Percentiles rank a stretch among this genome's conserved stretches.
phyloP scores from a whole-genome alignment of 2,329 filamentous ascomycete species.

The Calonectria hongkongensis region DNA sequence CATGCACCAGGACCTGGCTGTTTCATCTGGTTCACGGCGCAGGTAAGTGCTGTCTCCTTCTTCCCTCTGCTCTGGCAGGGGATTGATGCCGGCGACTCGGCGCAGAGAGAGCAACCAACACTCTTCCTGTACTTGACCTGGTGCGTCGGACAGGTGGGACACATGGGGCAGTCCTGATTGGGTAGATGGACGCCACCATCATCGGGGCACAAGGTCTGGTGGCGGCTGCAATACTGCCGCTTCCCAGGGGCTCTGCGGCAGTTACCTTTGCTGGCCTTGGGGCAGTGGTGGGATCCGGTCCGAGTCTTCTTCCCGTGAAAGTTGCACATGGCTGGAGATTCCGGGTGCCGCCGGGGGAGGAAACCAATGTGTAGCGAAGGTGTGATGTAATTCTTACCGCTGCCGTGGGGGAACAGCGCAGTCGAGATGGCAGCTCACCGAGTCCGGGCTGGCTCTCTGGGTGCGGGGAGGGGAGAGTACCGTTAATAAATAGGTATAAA shows the following conservation, averaged over 20 bases:
- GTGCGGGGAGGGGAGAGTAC: not conserved
- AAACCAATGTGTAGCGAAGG: not conserved
- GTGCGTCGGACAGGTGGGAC: slow-evolving; percentile 30
- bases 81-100: not conserved
- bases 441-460: too few relatives aligned
- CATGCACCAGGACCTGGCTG: not conserved
- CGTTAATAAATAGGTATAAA: not conserved
- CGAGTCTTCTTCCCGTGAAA: slow-evolving; percentile 20
- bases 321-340: slow-evolving; percentile 8
- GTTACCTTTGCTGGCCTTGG: slow-evolving; percentile 27
- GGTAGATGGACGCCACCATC: slow-evolving; percentile 14
- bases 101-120: slow-evolving; percentile 14
- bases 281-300: slow-evolving; percentile 22
- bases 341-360: not conserved
- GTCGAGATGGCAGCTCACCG: not conserved
- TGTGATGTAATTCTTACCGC: not conserved
- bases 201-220: slow-evolving; percentile 22
- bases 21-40: not conserved
- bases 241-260: slow-evolving; percentile 22
- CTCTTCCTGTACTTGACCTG: slow-evolving; percentile 11
- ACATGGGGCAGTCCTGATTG: slow-evolving; percentile 21
- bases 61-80: not conserved
- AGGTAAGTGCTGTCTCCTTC: not conserved
- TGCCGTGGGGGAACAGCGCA: not conserved
- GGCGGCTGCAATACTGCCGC: slow-evolving; percentile 21